Percentiles rank a stretch among this genome's conserved stretches.
Conservation (phyloP, 75 land plant species). For the Ceratopteris richardii region DNA sequence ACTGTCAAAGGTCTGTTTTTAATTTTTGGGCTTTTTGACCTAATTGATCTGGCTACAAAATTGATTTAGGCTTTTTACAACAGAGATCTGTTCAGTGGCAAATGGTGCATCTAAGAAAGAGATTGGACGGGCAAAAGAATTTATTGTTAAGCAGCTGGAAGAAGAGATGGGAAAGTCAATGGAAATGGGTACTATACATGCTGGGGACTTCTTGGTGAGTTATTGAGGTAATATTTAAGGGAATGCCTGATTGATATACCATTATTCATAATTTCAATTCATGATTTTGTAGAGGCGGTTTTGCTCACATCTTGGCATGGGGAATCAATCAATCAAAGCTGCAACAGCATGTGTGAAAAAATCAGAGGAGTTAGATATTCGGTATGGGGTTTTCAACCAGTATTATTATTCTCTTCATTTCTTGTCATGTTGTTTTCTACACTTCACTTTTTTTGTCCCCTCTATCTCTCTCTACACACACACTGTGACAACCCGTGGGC, state of each 20-base stretch:
- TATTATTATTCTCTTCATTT: too few species aligned
- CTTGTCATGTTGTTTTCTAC: too few species aligned
- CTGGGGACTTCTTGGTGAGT: slow-evolving; percentile 11
- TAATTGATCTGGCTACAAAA: not conserved
- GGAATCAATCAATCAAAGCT: slow-evolving; percentile 13
- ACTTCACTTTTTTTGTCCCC: too few species aligned
- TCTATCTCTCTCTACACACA: too few species aligned
- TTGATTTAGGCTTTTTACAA: not conserved
- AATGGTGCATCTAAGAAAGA: slow-evolving; percentile 26
- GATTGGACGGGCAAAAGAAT: slow-evolving; percentile 24
- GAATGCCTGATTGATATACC: not conserved
- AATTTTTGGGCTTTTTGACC: not conserved
- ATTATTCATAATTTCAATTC: too few species aligned
- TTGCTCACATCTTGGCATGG: slow-evolving; percentile 23
- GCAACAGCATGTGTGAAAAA: slow-evolving; percentile 16
- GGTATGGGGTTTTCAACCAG: slow-evolving; percentile 5
- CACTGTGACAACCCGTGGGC: too few species aligned
- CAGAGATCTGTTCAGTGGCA: slow-evolving; percentile 26
- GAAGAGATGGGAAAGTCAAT: slow-evolving; percentile 30
- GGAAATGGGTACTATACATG: slow-evolving; percentile 27
- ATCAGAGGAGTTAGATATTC: slow-evolving; percentile 15
- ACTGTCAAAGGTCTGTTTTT: slow-evolving; percentile 23
- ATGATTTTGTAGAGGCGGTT: slow-evolving; percentile 14
- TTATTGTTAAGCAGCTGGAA: slow-evolving; percentile 25
- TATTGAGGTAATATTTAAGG: not conserved